Evolutionary conservation across 164 flowering plant species (phyloP).

Genomic region (Piper betle): DNA sequence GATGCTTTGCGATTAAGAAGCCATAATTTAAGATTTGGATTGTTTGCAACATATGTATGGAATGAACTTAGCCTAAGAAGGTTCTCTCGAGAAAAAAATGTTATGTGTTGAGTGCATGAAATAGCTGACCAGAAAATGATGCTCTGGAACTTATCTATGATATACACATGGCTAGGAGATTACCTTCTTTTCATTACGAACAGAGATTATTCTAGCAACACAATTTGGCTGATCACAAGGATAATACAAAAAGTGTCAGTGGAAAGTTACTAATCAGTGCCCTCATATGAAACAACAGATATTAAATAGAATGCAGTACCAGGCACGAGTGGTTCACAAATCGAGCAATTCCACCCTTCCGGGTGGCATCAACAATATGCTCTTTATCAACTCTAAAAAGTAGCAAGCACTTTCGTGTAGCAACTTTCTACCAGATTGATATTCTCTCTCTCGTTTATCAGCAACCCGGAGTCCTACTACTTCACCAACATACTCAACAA

Average conservation of each 20-base stretch:
- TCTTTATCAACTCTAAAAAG: slow-evolving; percentile 69
- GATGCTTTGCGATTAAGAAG: too few species aligned
- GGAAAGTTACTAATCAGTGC: too few species aligned
- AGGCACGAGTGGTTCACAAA: slow-evolving; percentile 73
- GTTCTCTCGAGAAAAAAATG: too few species aligned
- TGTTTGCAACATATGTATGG: too few species aligned
- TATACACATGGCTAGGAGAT: neutral
- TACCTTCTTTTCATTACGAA: slow-evolving; percentile 70
- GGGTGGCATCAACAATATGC: slow-evolving; percentile 64
- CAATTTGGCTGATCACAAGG: slow-evolving; percentile 53
- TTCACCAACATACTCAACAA: slow-evolving; percentile 76
- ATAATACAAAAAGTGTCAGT: slow-evolving; percentile 5
- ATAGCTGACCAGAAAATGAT: too few species aligned
- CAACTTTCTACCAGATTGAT: slow-evolving; percentile 42
- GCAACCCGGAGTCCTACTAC: slow-evolving; percentile 63
- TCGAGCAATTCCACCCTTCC: slow-evolving; percentile 75
- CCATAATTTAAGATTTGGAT: too few species aligned
- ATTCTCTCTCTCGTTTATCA: slow-evolving; percentile 59
- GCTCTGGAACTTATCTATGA: too few species aligned
- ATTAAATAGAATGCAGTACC: slow-evolving; percentile 23
- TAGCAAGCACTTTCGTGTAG: slow-evolving; percentile 67
- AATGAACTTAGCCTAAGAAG: too few species aligned
- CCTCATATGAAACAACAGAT: neutral
- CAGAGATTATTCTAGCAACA: slow-evolving; percentile 46
- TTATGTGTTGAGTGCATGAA: too few species aligned